Evolutionary conservation across 352 stramenopile species (phyloP).

Genomic region (Pythium angustatum): DNA sequence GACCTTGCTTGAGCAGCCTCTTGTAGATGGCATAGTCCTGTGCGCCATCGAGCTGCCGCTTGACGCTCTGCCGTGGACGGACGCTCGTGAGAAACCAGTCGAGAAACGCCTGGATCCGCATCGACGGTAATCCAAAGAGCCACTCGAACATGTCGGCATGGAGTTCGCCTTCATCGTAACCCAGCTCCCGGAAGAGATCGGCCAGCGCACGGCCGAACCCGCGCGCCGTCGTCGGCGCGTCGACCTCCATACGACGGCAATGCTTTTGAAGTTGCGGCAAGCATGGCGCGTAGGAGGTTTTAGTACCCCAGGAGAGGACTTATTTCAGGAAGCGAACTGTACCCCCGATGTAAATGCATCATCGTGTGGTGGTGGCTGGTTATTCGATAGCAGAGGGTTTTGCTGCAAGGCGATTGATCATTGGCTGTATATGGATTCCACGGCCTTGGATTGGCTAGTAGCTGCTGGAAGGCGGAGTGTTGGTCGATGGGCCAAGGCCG

Average conservation of each 20-base stretch:
- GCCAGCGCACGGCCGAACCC: constrained; percentile 34
- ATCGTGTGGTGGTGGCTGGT: neutral
- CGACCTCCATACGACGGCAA: constrained; percentile 4
- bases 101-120: constrained; percentile 48
- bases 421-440: constrained; percentile 11
- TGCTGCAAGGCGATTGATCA: neutral
- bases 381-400: neutral
- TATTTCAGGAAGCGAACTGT: neutral
- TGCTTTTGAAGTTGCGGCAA: constrained; percentile 16
- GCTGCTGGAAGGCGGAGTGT: neutral
- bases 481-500: constrained; percentile 19
- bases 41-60: constrained; percentile 22
- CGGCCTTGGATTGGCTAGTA: constrained; percentile 12
- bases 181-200: constrained; percentile 38
- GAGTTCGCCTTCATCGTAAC: constrained; percentile 37
- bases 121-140: constrained; percentile 42
- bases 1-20: constrained; percentile 20
- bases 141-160: constrained; percentile 36
- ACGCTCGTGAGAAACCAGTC: constrained; percentile 43
- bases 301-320: neutral
- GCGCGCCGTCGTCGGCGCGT: neutral
- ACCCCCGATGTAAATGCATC: neutral
- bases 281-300: neutral
- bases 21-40: constrained; percentile 37
- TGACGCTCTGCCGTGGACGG: constrained; percentile 35